Conservation (phyloP, 2,329 filamentous ascomycete genomes). For the Cephalotrichum gorgonifer region DNA sequence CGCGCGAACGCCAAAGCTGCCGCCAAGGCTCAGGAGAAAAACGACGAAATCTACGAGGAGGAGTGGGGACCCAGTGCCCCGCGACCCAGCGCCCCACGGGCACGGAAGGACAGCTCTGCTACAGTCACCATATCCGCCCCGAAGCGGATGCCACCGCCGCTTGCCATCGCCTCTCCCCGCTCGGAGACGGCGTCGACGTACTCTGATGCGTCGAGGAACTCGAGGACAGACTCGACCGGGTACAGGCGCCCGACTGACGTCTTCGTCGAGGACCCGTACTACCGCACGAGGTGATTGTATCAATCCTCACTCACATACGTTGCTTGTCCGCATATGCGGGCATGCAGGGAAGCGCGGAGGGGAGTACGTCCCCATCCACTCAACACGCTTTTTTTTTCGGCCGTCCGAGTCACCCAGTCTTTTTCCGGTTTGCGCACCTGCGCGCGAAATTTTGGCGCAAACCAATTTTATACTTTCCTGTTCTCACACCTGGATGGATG, state of each 20-base stretch:
- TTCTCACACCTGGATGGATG: too few relatives aligned
- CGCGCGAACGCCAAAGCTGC: slow-evolving; percentile 1
- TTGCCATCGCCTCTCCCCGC: not conserved
- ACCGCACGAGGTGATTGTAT: not conserved
- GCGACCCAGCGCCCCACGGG: too few relatives aligned
- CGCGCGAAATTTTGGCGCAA: too few relatives aligned
- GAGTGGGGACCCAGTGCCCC: slow-evolving; percentile 3
- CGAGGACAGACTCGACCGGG: slow-evolving; percentile 1
- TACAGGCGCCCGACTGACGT: slow-evolving; percentile 2
- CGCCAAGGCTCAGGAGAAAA: not conserved
- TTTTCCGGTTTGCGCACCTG: too few relatives aligned
- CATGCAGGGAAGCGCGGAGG: too few relatives aligned
- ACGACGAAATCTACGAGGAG: not conserved
- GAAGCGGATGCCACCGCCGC: not conserved
- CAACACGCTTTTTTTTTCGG: too few relatives aligned
- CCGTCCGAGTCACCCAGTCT: too few relatives aligned
- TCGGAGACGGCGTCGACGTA: not conserved
- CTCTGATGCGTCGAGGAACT: slow-evolving; percentile 4
- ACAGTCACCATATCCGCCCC: not conserved
- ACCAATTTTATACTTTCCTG: too few relatives aligned
- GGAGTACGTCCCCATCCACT: too few relatives aligned
- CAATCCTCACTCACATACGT: not conserved
- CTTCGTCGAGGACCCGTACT: slow-evolving; percentile 3
- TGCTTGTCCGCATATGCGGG: not conserved
- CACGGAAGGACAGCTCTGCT: slow-evolving; percentile 1